These are phyloP conservation scores for Cicer chorassanicum DNA, from an alignment of 306 rosid genomes.

Conservation along the genomic window DNA sequence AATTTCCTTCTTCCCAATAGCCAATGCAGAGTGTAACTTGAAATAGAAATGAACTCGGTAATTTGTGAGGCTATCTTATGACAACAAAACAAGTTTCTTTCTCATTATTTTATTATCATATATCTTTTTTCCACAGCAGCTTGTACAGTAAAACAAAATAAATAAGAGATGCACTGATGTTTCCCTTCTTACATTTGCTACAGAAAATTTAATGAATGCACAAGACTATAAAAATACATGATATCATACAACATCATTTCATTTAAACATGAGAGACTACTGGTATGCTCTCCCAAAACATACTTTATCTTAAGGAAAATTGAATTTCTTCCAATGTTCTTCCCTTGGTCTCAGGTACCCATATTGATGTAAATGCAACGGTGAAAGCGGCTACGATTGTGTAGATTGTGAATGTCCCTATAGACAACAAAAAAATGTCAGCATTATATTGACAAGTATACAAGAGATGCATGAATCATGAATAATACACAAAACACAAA, in stretches of 20 bases:
- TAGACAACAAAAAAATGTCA: conserved; percentile 24
- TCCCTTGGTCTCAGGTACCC: conserved; percentile 90
- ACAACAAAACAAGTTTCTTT: background rate
- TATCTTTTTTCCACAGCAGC: background rate
- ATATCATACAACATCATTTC: conserved; percentile 1
- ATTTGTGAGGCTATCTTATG: background rate
- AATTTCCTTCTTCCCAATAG: conserved; percentile 51
- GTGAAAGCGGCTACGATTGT: conserved; percentile 60
- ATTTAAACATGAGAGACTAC: conserved; percentile 19
- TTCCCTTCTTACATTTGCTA: background rate
- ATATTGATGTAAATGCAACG: conserved; percentile 54
- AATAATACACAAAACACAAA: conserved; percentile 9
- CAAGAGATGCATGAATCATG: conserved; percentile 25
- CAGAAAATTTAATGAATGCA: conserved; percentile 12
- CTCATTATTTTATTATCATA: conserved; percentile 20
- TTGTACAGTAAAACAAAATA: background rate
- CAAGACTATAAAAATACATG: conserved; percentile 25
- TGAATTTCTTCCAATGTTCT: conserved; percentile 91
- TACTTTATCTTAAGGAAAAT: conserved; percentile 63
- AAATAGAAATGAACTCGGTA: background rate
- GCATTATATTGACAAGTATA: conserved; percentile 10
- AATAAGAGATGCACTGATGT: background rate
- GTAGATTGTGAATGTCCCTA: conserved; percentile 77
- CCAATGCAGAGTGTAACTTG: background rate
- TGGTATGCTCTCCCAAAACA: conserved; percentile 26